A percentile compares a stretch with the other conserved stretches of the same genome.
Conservation (phyloP, 805 yeast species). For the Jamesozyma hellenica region DNA sequence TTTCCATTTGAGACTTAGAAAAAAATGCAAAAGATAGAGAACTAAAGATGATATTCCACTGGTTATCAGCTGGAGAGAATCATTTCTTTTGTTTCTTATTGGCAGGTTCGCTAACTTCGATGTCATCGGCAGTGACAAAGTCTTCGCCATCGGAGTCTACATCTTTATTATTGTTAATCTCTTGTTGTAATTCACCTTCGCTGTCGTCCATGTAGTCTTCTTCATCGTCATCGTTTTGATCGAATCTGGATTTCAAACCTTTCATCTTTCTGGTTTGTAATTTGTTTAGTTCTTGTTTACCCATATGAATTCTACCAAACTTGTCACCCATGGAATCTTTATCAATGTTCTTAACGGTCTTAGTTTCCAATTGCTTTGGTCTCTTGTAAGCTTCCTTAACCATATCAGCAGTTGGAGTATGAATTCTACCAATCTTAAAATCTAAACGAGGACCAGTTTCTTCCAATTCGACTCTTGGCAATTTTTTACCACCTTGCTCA, state of each 20-base stretch:
- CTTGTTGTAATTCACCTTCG: conserved; percentile 29
- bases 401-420: conserved; percentile 72
- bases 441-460: conserved; percentile 95
- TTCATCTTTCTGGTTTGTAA: conserved; percentile 97
- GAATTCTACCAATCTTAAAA: conserved; percentile 81
- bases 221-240: conserved; percentile 54
- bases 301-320: conserved; percentile 92
- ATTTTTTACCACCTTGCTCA: conserved; percentile 55
- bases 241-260: conserved; percentile 82
- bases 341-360: conserved; percentile 79
- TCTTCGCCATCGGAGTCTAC: conserved; percentile 25
- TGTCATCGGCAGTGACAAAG: conserved; percentile 28
- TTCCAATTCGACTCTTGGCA: conserved; percentile 88
- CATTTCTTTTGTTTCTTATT: conserved; percentile 23
- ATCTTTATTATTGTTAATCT: conserved; percentile 7
- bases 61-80: neutral
- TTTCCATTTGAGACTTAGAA: too few relatives aligned
- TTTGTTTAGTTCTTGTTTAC: conserved; percentile 82
- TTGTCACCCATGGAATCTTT: conserved; percentile 90
- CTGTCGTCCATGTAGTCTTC: conserved; percentile 34
- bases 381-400: conserved; percentile 79
- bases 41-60: neutral
- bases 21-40: neutral
- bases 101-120: conserved; percentile 25
- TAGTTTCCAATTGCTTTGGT: conserved; percentile 74